phyloP scores from a whole-genome alignment of 257 asterid genomes.

The Catharanthus roseus region DNA sequence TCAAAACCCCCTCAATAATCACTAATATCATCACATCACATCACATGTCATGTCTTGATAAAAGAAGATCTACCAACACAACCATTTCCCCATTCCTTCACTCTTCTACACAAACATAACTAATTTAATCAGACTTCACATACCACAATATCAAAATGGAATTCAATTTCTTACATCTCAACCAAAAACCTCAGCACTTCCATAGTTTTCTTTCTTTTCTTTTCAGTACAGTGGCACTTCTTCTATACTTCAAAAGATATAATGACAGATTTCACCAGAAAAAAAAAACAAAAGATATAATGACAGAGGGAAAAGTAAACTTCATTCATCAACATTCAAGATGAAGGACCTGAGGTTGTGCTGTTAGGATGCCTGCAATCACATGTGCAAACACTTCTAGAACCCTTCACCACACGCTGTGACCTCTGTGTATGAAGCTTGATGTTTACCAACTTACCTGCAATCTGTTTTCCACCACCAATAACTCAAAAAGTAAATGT shows the following conservation, averaged over 20 bases:
- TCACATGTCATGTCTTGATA: no score
- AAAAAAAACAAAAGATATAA: no score
- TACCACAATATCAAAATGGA: background rate
- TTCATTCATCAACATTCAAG: slow-evolving; percentile 28
- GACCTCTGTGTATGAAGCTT: slow-evolving; percentile 79
- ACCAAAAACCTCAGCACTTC: no score
- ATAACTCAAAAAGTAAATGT: background rate
- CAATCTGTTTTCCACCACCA: slow-evolving; percentile 49
- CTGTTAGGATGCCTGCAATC: slow-evolving; percentile 70
- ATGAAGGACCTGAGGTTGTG: slow-evolving; percentile 38
- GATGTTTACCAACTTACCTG: slow-evolving; percentile 78
- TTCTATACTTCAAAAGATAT: background rate
- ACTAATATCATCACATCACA: no score
- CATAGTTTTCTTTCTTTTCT: no score
- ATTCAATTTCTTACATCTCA: background rate
- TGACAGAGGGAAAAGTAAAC: background rate
- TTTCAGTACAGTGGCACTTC: background rate
- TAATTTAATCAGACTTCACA: background rate
- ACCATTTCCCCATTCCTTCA: background rate
- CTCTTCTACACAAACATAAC: background rate
- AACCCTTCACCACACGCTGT: slow-evolving; percentile 81
- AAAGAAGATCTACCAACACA: no score
- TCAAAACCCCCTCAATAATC: no score
- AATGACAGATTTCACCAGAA: no score
- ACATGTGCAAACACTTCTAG: slow-evolving; percentile 74